Evolutionary conservation across 2,329 filamentous ascomycete species (phyloP).

Genomic region (Colletotrichum echinochloae): DNA sequence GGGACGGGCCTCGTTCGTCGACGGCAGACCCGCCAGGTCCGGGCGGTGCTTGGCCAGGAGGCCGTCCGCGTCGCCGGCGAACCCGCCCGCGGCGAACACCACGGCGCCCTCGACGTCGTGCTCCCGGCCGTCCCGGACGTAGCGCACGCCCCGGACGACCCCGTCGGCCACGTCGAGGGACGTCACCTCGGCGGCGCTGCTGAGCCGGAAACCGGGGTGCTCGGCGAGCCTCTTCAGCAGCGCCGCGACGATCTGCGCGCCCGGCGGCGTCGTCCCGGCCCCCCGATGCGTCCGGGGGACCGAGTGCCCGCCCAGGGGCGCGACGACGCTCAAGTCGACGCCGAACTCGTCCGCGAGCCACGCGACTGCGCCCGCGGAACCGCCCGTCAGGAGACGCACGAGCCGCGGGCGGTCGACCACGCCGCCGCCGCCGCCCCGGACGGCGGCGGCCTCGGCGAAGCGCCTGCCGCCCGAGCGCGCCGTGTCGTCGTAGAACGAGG

Average conservation of each 20-base stretch:
- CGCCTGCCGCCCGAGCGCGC: constrained; percentile 65
- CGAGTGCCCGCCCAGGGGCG: constrained; percentile 70
- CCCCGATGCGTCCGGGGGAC: constrained; percentile 69
- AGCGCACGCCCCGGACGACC: constrained; percentile 65
- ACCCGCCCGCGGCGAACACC: constrained; percentile 71
- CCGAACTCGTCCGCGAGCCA: constrained; percentile 70
- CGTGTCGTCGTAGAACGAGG: constrained; percentile 67
- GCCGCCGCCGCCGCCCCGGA: too few species aligned
- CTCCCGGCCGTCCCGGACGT: constrained; percentile 50
- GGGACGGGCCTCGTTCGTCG: constrained; percentile 70
- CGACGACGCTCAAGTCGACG: constrained; percentile 69
- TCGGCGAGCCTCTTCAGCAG: constrained; percentile 64
- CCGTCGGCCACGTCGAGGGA: constrained; percentile 55
- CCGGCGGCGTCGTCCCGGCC: constrained; percentile 66
- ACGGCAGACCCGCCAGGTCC: constrained; percentile 69
- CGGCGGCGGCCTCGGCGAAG: constrained; percentile 48
- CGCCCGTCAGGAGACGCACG: constrained; percentile 60
- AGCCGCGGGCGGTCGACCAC: constrained; percentile 56
- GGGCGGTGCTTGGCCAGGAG: constrained; percentile 67
- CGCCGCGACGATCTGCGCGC: constrained; percentile 67
- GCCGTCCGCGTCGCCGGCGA: constrained; percentile 70
- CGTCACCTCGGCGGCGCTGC: constrained; percentile 65
- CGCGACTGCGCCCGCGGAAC: constrained; percentile 62
- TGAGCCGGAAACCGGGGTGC: constrained; percentile 62
- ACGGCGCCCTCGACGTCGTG: constrained; percentile 64